Base-by-base conservation (phyloP, 2,329 filamentous ascomycete species). In the Pseudomassariella vexata region DNA sequence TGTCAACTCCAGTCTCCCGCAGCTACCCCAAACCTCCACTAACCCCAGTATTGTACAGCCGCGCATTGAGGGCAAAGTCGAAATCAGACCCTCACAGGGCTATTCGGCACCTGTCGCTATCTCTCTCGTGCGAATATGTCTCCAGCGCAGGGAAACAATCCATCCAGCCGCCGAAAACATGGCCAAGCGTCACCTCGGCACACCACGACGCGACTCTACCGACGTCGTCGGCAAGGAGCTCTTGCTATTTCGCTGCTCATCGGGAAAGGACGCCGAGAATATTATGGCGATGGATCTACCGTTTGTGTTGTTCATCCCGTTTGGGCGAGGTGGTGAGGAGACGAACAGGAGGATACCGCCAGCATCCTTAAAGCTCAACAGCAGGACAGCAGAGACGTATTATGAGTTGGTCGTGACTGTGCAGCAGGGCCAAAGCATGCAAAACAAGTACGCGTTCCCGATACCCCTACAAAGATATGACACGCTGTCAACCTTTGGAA, bases 361-460 rank as follows among this genome's bases (percentile, higher is more conserved):
- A 3, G 89, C 92, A 20, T 95, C 87, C 45, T 62, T 98, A 49
- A 86, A 94, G 57, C 71, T 98, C 35, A 82, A 88, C 16, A 92
- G 85, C 62, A 79, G 92, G 50, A 95, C 86, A n/a, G 89, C 88
- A 38, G 92, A 98, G 66, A 98, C 92, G 27, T 95, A 73, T 57
- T 98, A 96, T 65, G 92, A 98, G 63, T 74, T 98, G 40, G 87
- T 96, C 35, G 92, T 98, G 31, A 94, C 84, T 31, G 83, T 98
- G 15, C 90, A 96, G 54, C 90, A 96, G 60, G 87, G 89, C 3
- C 81, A 83, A 47, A 78, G 79, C 48, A 79, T 85, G 40, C 87
- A 95, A 62, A 87, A 85, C 60, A 94, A 94, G 61, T 92, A 94
- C 60, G 70, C 79, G 5, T 95, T 95, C 47, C 86, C 92, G 2